phyloP scores from a whole-genome alignment of 176 grass and related monocot genomes.

The Bolboschoenus planiculmis region DNA sequence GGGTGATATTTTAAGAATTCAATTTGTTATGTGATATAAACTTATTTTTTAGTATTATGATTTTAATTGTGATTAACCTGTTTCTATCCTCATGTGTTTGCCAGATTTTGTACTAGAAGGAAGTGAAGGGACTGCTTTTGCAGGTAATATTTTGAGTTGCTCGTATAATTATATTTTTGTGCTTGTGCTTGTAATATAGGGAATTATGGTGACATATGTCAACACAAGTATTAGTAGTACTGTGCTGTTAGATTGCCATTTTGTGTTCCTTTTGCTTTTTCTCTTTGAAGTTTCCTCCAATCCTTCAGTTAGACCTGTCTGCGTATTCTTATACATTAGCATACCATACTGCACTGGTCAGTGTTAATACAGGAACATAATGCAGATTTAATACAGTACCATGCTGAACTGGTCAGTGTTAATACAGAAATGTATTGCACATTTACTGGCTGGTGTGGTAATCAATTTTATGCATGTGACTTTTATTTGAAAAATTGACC shows the following conservation, averaged over 20 bases:
- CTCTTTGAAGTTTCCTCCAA: not conserved
- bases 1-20: not conserved
- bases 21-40: not conserved
- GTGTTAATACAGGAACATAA: not conserved
- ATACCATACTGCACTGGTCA: not conserved
- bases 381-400: not conserved
- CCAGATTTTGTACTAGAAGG: slow-evolving; percentile 99
- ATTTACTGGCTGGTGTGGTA: not conserved
- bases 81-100: slow-evolving; percentile 21
- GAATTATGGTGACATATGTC: not conserved
- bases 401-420: not conserved
- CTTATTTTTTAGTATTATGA: not conserved
- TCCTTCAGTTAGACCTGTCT: not conserved
- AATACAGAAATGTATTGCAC: not conserved
- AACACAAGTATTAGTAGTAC: not conserved
- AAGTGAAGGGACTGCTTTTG: slow-evolving; percentile 87
- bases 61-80: not conserved
- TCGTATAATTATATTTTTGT: not conserved
- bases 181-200: not conserved
- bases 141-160: slow-evolving; percentile 46
- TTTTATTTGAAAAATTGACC: not conserved
- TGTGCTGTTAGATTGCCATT: not conserved
- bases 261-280: slow-evolving; percentile 2
- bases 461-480: not conserved
- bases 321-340: too few relatives aligned